phyloP scores from a whole-genome alignment of 1,284 basidiomycete species.

The Fomes fomentarius region DNA sequence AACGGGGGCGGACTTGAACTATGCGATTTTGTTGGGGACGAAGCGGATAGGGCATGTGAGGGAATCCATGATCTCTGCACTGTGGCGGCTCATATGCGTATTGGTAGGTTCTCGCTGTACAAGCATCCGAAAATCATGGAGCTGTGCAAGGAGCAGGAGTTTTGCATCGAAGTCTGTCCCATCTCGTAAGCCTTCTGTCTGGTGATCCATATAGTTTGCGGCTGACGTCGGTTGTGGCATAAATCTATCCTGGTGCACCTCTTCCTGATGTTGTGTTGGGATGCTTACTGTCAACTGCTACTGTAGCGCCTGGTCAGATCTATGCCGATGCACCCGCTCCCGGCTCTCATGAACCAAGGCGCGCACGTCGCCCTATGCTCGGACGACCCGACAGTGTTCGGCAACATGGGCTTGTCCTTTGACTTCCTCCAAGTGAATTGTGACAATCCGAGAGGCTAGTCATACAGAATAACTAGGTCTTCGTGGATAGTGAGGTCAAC shows the following conservation, averaged over 20 bases:
- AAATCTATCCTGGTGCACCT: no score
- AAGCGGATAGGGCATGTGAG: conserved; percentile 83
- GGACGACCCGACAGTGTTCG: conserved; percentile 76
- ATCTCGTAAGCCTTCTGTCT: conserved; percentile 74
- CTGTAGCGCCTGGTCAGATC: conserved; percentile 67
- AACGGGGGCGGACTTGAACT: conserved; percentile 70
- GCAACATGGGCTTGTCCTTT: conserved; percentile 74
- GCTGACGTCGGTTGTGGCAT: no score
- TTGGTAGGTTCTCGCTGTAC: conserved; percentile 62
- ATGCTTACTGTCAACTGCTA: background rate
- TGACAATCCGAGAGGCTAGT: background rate
- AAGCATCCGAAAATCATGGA: conserved; percentile 76
- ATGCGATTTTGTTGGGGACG: conserved; percentile 75
- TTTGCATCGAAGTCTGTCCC: conserved; percentile 73
- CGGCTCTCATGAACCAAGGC: conserved; percentile 70
- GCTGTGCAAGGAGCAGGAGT: conserved; percentile 61
- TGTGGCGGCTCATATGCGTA: background rate
- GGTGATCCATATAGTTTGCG: no score
- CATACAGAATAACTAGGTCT: conserved; percentile 43
- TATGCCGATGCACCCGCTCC: conserved; percentile 78
- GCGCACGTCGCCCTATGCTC: conserved; percentile 71
- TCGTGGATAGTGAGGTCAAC: conserved; percentile 66
- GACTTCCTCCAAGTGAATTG: conserved; percentile 66
- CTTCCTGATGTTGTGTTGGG: no score
- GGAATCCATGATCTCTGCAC: conserved; percentile 48